These are phyloP conservation scores for Cyphellophora attinorum DNA, from an alignment of 2,329 filamentous ascomycete species.

Conservation along the genomic window DNA sequence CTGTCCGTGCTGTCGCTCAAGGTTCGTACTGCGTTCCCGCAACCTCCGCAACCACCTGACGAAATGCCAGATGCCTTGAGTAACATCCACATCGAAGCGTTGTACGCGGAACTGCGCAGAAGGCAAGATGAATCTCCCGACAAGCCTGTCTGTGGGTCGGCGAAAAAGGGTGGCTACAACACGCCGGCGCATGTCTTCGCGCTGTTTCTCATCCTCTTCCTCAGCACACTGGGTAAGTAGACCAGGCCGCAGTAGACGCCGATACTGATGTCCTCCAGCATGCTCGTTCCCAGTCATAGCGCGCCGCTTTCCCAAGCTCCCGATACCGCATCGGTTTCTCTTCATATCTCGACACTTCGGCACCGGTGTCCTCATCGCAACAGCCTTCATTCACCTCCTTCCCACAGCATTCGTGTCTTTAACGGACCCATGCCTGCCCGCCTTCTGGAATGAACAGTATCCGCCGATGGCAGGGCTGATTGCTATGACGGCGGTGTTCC, in stretches of 20 bases:
- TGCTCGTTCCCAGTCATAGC: conserved; percentile 60
- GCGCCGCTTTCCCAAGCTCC: conserved; percentile 47
- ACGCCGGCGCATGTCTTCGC: conserved; percentile 59
- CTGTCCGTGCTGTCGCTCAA: conserved; percentile 3
- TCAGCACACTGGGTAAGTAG: conserved; percentile 49
- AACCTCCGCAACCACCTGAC: not conserved
- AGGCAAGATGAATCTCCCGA: conserved; percentile 32
- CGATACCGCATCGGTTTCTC: conserved; percentile 50
- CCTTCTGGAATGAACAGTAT: conserved; percentile 37
- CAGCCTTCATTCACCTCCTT: conserved; percentile 70
- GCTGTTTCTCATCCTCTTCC: conserved; percentile 52
- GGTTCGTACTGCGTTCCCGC: conserved; percentile 3
- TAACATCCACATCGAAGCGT: conserved; percentile 21
- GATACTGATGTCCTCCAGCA: conserved; percentile 33
- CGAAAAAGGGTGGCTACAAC: conserved; percentile 41
- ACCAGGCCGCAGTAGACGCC: not conserved
- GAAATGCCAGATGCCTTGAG: conserved; percentile 8
- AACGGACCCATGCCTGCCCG: conserved; percentile 51
- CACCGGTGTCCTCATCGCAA: conserved; percentile 77
- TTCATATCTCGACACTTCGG: conserved; percentile 67
- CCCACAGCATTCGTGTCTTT: conserved; percentile 59
- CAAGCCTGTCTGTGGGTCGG: conserved; percentile 40
- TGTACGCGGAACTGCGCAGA: conserved; percentile 40
- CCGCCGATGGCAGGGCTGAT: conserved; percentile 40
- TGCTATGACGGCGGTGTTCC: conserved; percentile 33